Base-by-base conservation (phyloP, 495 filamentous ascomycete species). In the Talaromyces ruber region DNA sequence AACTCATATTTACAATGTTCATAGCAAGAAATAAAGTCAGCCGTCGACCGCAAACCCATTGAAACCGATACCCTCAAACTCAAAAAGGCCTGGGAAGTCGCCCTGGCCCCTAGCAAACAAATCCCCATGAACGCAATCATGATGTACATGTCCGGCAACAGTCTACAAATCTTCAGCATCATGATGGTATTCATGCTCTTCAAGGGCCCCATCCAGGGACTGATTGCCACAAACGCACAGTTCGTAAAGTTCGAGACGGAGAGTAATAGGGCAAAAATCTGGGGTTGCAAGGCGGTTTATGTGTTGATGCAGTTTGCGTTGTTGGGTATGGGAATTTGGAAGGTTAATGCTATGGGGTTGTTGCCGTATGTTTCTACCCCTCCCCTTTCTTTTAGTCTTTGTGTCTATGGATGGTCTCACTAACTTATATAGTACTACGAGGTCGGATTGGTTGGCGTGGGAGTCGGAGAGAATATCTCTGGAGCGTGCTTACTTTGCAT, bases 81-180 rank as follows among this genome's bases (percentile, higher is more conserved):
- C 64, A 99, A 98, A 76, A 99, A 99, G 71, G 93, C 94, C 1
- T 99, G 95, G 95, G 94, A 99, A 76, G 83, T 99, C 22, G 95
- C 94, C 32, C 83, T 99, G 37, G 95, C 89, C 4, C 94, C 94
- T 2, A 88, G 92, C 57, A 99, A 99, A 78, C 86, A 88, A 70
- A 81, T 99, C 51, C 94, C 94, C 58, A 98, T 98, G 94, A 97
- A 95, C 62, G 92, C 85, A 52, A 92, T 99, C 76, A 96, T 97
- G 88, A 98, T 98, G 93, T 99, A 99, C 82, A 98, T 99, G 95
- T 96, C 94, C 62, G 94, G 94, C 68, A 98, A 97, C 77, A 91
- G 89, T 61, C 86, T 99, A 26, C 94, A 99, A 76, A 97, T 99
- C 64, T 99, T 99, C 81, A 92, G 87, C 75, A 97, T 99, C 71